Percentiles rank a stretch among this genome's conserved stretches.
These are phyloP conservation scores for Calonectria pteridis DNA, from an alignment of 2,329 filamentous ascomycete genomes.

Conservation along the genomic window DNA sequence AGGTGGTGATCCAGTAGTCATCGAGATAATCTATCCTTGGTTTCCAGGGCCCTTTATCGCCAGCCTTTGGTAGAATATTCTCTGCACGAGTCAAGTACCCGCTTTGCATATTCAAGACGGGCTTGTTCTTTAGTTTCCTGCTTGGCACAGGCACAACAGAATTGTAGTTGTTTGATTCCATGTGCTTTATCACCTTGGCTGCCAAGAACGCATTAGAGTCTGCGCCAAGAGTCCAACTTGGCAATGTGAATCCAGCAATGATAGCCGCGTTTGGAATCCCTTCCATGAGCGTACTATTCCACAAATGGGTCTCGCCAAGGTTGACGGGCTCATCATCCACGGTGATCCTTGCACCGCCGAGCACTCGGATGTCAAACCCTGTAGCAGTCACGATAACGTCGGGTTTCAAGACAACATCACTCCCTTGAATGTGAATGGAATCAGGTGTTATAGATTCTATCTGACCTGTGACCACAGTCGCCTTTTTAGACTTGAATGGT, in stretches of 20 bases:
- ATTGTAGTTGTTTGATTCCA: not conserved
- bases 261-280: not conserved
- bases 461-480: not conserved
- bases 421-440: not conserved
- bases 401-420: not conserved
- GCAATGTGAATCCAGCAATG: not conserved
- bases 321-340: not conserved
- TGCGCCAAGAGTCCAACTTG: not conserved
- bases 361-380: not conserved
- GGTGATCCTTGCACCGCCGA: not conserved
- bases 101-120: not conserved
- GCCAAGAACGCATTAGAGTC: not conserved
- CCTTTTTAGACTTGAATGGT: not conserved
- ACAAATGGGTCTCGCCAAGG: not conserved
- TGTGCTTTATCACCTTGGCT: not conserved
- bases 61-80: not conserved
- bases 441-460: not conserved
- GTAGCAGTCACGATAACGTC: not conserved
- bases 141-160: not conserved
- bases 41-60: not conserved
- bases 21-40: not conserved
- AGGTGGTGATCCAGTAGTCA: not conserved
- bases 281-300: not conserved
- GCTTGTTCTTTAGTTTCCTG: not conserved
- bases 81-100: not conserved